Evolutionary conservation across 148 eudicot genomes (phyloP).

Genomic region (Vaccinium macrocarpon): DNA sequence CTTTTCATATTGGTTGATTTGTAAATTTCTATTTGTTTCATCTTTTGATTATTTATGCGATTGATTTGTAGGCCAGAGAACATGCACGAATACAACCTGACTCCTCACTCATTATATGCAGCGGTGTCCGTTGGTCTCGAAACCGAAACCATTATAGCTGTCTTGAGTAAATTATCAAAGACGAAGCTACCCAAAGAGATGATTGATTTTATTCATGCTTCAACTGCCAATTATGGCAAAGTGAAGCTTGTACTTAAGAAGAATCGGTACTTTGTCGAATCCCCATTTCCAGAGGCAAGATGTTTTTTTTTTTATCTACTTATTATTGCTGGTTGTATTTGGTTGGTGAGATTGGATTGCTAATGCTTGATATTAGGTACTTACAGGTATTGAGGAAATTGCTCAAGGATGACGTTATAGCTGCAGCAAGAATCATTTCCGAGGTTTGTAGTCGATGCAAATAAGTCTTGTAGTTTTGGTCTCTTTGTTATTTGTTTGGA

Average conservation of each 20-base stretch:
- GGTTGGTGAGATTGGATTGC: not conserved
- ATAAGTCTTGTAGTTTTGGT: not conserved
- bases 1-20: not conserved
- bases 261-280: slow-evolving; percentile 88
- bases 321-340: not conserved
- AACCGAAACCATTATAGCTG: slow-evolving; percentile 82
- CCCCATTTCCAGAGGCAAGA: slow-evolving; percentile 90
- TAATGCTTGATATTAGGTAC: slow-evolving; percentile 14
- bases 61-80: slow-evolving; percentile 49
- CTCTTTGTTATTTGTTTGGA: not conserved
- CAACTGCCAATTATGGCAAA: slow-evolving; percentile 97
- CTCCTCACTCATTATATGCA: slow-evolving; percentile 93
- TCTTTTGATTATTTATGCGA: not conserved
- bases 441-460: slow-evolving; percentile 52
- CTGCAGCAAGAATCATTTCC: slow-evolving; percentile 58
- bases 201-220: slow-evolving; percentile 86
- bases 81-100: slow-evolving; percentile 89
- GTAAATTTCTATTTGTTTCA: not conserved
- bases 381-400: slow-evolving; percentile 76
- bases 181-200: slow-evolving; percentile 94
- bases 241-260: slow-evolving; percentile 97
- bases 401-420: slow-evolving; percentile 72
- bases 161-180: slow-evolving; percentile 82
- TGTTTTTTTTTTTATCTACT: not conserved
- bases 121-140: slow-evolving; percentile 98